Evolutionary conservation across 805 yeast genomes (phyloP), one percentile per base, ranked within the genome.

Genomic region (Wickerhamomyces xylosicus): DNA sequence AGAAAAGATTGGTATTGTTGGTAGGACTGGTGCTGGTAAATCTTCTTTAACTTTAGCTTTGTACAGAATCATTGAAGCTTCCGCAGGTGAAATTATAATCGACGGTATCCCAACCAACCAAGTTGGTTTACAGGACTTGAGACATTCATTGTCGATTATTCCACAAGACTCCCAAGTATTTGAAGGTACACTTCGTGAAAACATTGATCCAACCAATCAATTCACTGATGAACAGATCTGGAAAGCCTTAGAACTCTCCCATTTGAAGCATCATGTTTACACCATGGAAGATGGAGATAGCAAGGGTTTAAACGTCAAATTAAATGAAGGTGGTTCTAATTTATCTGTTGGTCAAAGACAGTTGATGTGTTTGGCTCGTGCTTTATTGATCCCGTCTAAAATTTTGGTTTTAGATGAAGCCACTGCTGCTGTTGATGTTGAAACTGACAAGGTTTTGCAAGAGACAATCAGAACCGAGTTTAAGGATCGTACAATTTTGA

Each of bases 21-120:
- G 97, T 19, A 74, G 97, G 56, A 89, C 97, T 0, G 97, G 97
- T 46, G 97, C 97, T 2, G 97, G 97, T 47, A 87, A 87, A 59
- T 80, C 92, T 0, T 80, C 95, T 1, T 67, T 87, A 52, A 82
- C 95, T 0, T 62, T 85, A 52, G 92, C 96, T 0, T 62, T 87
- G 31, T 87, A 85, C 68, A 66, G 97, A 49, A 74, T 87, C 35
- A 84, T 89, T 51, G 96, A 89, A 59, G 72, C 82, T 2, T 75
- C 78, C 5, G 62, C 58, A 9, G 94, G 94, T n/a, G 59, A 64
- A 31, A 83, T 87, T 49, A 64, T 63, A 14, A 80, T 87, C 49
- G 96, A 89, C 62, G 77, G 72, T 20, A 54, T 85, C 14, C 62
- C 80, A 48, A 84, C 85, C 5, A 64, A 75, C 35, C 53, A 65